A percentile compares a stretch with the other conserved stretches of the same genome.
Conservation (phyloP, 169 alveolate genomes). For the Eimeria brunetti region DNA sequence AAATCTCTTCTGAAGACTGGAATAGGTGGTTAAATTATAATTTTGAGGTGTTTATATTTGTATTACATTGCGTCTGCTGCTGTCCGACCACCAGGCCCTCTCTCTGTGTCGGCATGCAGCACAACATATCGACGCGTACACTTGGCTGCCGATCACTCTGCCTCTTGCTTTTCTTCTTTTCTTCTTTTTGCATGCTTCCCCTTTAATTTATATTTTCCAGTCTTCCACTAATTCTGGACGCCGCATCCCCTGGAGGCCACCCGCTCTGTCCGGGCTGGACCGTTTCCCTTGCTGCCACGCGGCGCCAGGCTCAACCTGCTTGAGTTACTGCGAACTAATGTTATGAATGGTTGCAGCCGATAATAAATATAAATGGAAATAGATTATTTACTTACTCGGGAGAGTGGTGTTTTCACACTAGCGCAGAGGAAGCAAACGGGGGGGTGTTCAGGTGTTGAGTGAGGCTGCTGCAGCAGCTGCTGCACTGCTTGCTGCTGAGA, state of each 20-base stretch:
- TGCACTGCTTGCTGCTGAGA: not conserved
- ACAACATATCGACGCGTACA: not conserved
- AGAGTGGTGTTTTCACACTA: not conserved
- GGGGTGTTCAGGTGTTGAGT: not conserved
- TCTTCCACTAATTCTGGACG: not conserved
- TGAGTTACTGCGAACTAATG: not conserved
- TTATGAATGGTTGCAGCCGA: not conserved
- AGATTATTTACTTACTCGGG: not conserved
- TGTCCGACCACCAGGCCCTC: conserved; percentile 2
- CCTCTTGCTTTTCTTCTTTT: not conserved
- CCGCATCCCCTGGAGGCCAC: not conserved
- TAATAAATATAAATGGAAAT: not conserved
- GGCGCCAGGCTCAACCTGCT: too few species aligned
- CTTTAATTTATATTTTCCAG: too few species aligned
- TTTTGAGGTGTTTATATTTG: not conserved
- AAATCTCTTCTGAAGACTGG: not conserved
- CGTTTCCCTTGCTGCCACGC: conserved; percentile 5
- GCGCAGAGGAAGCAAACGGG: not conserved
- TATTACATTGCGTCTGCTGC: not conserved
- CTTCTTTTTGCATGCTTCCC: not conserved
- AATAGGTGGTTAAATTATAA: too few species aligned
- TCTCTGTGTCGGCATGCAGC: conserved; percentile 2
- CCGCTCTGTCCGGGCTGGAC: not conserved
- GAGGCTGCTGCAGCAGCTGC: conserved; percentile 3
- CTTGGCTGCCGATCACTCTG: not conserved